Evolutionary conservation across 2,329 filamentous ascomycete genomes (phyloP).

Genomic region (Pseudocercospora pini-densiflorae): DNA sequence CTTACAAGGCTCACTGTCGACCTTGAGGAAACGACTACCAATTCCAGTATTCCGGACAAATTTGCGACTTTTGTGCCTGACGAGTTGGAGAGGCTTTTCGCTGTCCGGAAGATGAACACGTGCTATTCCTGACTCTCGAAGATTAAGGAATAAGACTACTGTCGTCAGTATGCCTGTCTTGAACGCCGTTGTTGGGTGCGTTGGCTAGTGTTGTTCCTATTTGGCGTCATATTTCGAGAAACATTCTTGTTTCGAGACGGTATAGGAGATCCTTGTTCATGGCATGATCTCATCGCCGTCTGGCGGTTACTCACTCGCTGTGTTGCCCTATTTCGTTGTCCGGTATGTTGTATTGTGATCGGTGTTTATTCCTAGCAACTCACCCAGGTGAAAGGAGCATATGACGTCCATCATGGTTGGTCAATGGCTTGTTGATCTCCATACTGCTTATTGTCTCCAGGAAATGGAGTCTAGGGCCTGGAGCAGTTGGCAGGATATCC

Average conservation of each 20-base stretch:
- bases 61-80: slow-evolving; percentile 1
- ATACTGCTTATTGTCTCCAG: no score
- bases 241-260: background rate
- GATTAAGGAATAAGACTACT: background rate
- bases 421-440: no score
- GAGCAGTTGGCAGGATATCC: no score
- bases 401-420: background rate
- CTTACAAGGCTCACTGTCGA: background rate
- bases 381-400: background rate
- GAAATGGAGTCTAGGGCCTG: no score
- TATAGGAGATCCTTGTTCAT: background rate
- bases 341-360: background rate
- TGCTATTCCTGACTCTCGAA: background rate
- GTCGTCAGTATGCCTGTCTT: background rate
- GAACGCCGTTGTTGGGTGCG: background rate
- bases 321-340: background rate
- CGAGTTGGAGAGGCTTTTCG: background rate
- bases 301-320: background rate
- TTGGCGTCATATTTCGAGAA: background rate
- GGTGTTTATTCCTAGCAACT: background rate
- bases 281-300: background rate
- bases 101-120: background rate
- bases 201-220: background rate
- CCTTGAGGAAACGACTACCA: background rate
- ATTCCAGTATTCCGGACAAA: background rate